Base-by-base conservation (phyloP, 2,329 filamentous ascomycete species). In the Parastagonospora nodorum region DNA sequence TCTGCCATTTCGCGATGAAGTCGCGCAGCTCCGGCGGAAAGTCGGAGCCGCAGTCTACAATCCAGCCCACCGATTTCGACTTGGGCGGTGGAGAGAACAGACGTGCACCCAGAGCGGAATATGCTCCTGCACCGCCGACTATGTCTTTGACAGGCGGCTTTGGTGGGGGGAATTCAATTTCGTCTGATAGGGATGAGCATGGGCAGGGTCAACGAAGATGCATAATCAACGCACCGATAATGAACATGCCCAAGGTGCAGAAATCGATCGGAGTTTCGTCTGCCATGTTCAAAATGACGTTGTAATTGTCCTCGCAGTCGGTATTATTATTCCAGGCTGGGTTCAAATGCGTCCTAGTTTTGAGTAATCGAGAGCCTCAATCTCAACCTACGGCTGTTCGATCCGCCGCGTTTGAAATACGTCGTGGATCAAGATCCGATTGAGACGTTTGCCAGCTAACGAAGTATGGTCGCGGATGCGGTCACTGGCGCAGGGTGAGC, bases 81-180 rank as follows among this genome's bases (percentile, higher is more conserved):
- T 80, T 63, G 7, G 74, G 67, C 2, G 85, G 81, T 2, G 90
- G 89, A 4, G 91, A 93, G 71, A 96, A 88, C 42, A 99, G 80
- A 29, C 94, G 89, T 14, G 94, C 94, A 15, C 94, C 94, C 6
- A 97, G 79, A 7, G 92, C 91, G 8, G 89, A 88, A 72, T 90
- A 97, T 2, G 92, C 84, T 24, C 92, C 94, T 27, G 89, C 94
- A 19, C 94, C 94, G 45, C 94, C 94, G n/a, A 94, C 80, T 15
- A 97, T 83, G 67, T 93, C 82, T 63, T 83, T 84, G 33, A 88
- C 87, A 10, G 88, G 81, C 4, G 87, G 83, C 48, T 77, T 86
- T 36, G 88, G 85, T 2, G 87, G 86, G 29, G 84, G 80, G 66
- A 91, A 96, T 64, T 97, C 89, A 64, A 97, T 97, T 53, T 97